Evolutionary conservation across 1,139 yeast species (phyloP), one percentile per base, ranked within the genome.

Genomic region (Candida buenavistaensis): DNA sequence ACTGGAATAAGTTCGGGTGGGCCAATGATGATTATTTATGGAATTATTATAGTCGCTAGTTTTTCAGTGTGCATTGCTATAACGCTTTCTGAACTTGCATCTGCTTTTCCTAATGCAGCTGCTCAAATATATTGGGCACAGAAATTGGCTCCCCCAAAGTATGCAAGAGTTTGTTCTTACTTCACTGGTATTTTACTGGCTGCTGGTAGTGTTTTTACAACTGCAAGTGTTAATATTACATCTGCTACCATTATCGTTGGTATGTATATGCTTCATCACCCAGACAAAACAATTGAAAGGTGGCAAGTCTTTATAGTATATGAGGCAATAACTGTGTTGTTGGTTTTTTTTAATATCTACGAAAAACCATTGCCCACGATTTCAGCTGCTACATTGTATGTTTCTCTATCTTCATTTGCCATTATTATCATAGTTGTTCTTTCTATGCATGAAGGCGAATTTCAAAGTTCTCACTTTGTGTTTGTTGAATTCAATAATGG

Each of bases 1-100:
- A 75, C 83, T 11, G 82, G 82, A 48, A 78, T 80, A 38, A 62
- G 68, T 37, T 75, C 82, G 23, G 85, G 85, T 43, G 87, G 87
- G 15, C 86, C 87, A 10, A 62, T 80, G 67, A 57, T 78, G 62
- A 75, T 80, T 43, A 74, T 80, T 11, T 80, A 80, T 48, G 87
- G 87, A 46, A 79, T 80, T 45, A 60, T 80, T 16, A 79, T 81
- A 45, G 69, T 81, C 37, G 78, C 86, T 0, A 57, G 56, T 39
- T 50, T 67, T 23, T 63, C 72, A 3, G 55, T 54, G 45, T 58
- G 64, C 43, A 55, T 68, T 33, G 74, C 66, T 14, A 52, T 63
- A 12, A 61, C 67, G 2, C 55, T 64, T 42, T 59, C 78, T 12
- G 82, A 78, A 43, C 57, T 77, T 49, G 64, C 77, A 2, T 62